These are phyloP conservation scores for Apiotrichum veenhuisii DNA, from an alignment of 1,284 basidiomycete species.

Conservation along the genomic window DNA sequence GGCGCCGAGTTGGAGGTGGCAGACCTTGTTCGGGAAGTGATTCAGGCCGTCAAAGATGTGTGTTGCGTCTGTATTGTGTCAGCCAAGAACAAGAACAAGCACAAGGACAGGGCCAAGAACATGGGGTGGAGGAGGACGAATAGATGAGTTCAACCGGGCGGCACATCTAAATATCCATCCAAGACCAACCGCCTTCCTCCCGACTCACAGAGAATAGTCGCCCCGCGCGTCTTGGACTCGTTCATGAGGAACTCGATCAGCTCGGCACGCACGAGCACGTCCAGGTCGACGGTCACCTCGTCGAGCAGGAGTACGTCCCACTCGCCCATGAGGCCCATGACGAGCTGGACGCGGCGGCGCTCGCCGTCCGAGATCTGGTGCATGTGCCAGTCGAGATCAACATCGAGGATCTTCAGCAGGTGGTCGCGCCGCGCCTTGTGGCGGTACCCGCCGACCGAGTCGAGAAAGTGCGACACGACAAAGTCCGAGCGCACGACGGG, in stretches of 20 bases:
- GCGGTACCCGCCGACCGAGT: slow-evolving; percentile 92
- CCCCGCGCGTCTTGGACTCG: slow-evolving; percentile 74
- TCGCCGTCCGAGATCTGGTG: slow-evolving; percentile 90
- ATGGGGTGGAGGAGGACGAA: not conserved
- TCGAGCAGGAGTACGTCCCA: slow-evolving; percentile 94
- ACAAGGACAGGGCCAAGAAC: not conserved
- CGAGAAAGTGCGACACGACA: slow-evolving; percentile 80
- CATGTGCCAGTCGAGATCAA: slow-evolving; percentile 77
- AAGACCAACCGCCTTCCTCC: not conserved
- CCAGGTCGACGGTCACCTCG: slow-evolving; percentile 98
- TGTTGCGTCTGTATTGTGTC: slow-evolving; percentile 63
- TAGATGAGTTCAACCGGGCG: too few species aligned
- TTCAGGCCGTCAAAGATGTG: slow-evolving; percentile 91
- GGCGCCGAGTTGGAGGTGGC: slow-evolving; percentile 78
- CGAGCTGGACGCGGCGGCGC: slow-evolving; percentile 86
- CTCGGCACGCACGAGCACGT: slow-evolving; percentile 90
- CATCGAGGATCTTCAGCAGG: slow-evolving; percentile 85
- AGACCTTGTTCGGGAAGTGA: slow-evolving; percentile 81
- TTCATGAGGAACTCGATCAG: slow-evolving; percentile 79
- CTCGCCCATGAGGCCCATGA: slow-evolving; percentile 92
- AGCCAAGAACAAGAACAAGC: not conserved
- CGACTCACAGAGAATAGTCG: slow-evolving; percentile 81
- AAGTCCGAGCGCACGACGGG: slow-evolving; percentile 92
- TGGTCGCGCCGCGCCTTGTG: slow-evolving; percentile 82
- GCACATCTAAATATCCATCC: not conserved